Evolutionary conservation across 164 flowering plant genomes (phyloP), one percentile per base, ranked within the genome.

Genomic region (Piper longum): DNA sequence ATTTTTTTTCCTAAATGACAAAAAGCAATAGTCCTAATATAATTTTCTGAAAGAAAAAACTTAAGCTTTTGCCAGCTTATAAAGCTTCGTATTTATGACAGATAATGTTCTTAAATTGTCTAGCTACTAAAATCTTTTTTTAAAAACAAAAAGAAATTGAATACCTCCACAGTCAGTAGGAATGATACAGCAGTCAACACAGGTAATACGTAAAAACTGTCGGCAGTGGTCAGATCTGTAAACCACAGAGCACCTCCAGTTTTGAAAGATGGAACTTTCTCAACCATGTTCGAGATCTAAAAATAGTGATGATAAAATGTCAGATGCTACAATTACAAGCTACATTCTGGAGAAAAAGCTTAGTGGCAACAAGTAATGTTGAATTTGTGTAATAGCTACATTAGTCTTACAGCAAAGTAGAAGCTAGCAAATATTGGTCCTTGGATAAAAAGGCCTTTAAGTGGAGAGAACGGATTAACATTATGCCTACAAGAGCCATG

Each of bases 221-320:
- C 96, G 13, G 92, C 86, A 72, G 91, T 83, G 41, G 95, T 80
- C 64, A 91, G 85, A 81, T 91, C 96, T 0, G 77, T 66, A 67
- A 91, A 91, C 96, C 98, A 91, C 56, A 70, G 80, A 8, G 87
- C 80, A 70, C 98, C 98, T 36, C 98, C 98, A 59, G 6, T 66
- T 72, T 85, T 83, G 51, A 91, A 85, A 36, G 98, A 91, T 52
- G 95, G 98, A 39, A 91, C 85, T 66, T 89, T 91, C 62, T 91
- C 92, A 40, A 72, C 87, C 98, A 91, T 87, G 78, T 84, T 84
- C 54, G 69, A 36, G 57, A 91, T 80, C 98, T 91, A 73, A 58
- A 52, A 43, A 62, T 71, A 48, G 48, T 41, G 7, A 14, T 68
- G 13, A 68, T 58, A 51, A 41, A 26, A 43, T 52, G 44, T 41